Evolutionary conservation across 116 monocot species (phyloP).

Genomic region (Trichopus zeylanicus): DNA sequence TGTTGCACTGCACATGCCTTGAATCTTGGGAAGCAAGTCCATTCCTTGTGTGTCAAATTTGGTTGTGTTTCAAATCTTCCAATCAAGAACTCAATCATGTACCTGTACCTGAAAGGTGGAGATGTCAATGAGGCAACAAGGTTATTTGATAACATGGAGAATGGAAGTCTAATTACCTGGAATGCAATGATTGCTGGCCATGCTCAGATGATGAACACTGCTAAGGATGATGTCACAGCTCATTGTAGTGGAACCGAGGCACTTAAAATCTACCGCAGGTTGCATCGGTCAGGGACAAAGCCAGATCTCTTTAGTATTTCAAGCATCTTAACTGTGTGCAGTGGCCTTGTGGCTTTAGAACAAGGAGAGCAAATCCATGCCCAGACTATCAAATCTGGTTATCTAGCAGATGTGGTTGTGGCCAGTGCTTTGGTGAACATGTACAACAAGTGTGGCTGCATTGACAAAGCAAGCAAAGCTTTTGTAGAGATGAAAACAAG

Average conservation of each 20-base stretch:
- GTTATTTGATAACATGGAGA: slow-evolving; percentile 42
- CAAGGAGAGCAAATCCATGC: slow-evolving; percentile 83
- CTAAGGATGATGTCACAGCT: slow-evolving; percentile 36
- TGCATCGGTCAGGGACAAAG: slow-evolving; percentile 37
- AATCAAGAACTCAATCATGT: slow-evolving; percentile 79
- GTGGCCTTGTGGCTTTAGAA: slow-evolving; percentile 53
- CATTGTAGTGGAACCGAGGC: slow-evolving; percentile 45
- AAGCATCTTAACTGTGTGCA: slow-evolving; percentile 66
- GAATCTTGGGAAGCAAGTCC: slow-evolving; percentile 62
- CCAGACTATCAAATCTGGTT: slow-evolving; percentile 63
- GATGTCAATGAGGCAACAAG: slow-evolving; percentile 47
- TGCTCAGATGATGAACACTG: slow-evolving; percentile 46
- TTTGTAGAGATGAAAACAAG: slow-evolving; percentile 74
- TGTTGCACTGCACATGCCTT: slow-evolving; percentile 46
- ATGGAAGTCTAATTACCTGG: slow-evolving; percentile 66
- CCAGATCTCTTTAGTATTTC: slow-evolving; percentile 78
- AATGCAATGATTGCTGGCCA: slow-evolving; percentile 90
- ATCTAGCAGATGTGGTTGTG: slow-evolving; percentile 68
- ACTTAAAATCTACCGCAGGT: slow-evolving; percentile 47
- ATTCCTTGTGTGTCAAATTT: slow-evolving; percentile 62
- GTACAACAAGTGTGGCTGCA: slow-evolving; percentile 82
- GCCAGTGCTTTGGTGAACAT: slow-evolving; percentile 77
- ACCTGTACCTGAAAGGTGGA: slow-evolving; percentile 71
- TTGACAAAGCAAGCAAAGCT: slow-evolving; percentile 59
- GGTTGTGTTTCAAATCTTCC: slow-evolving; percentile 52